Percentiles rank a stretch among this genome's conserved stretches.
Evolutionary conservation across 2,329 filamentous ascomycete genomes (phyloP).

Genomic region (Alternaria sp.): DNA sequence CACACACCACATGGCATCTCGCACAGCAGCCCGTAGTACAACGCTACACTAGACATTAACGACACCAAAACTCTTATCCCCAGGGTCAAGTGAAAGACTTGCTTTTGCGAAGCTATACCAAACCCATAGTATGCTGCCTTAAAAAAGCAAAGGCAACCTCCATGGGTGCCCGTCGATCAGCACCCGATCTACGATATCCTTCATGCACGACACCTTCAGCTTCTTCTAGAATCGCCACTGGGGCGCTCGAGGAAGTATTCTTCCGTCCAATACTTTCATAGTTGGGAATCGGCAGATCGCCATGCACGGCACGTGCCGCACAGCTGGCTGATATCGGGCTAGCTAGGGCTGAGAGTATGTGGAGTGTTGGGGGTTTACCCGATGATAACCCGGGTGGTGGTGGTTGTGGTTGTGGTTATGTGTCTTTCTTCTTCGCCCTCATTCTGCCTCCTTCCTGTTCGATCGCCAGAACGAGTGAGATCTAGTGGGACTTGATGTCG

Average conservation of each 20-base stretch:
- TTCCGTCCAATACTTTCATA: neutral
- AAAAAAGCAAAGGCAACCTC: conserved; percentile 4
- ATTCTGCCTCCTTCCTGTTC: neutral
- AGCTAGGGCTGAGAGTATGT: too few species aligned
- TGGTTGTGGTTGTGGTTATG: too few species aligned
- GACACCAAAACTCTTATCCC: too few species aligned
- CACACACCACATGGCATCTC: too few species aligned
- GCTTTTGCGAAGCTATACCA: neutral
- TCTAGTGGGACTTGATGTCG: neutral
- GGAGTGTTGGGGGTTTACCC: too few species aligned
- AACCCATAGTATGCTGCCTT: neutral
- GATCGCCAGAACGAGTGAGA: neutral
- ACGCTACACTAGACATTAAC: too few species aligned
- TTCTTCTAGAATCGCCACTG: neutral
- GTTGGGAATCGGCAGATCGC: too few species aligned
- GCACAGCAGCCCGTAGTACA: too few species aligned
- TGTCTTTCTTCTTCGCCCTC: neutral
- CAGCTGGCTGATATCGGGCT: too few species aligned
- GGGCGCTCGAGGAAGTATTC: neutral
- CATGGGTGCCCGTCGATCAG: neutral
- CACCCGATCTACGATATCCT: neutral
- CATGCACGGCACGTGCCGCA: too few species aligned
- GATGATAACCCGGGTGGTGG: neutral
- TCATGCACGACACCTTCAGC: neutral
- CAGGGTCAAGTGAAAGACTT: neutral